Evolutionary conservation across 1,139 yeast genomes (phyloP), one percentile per base, ranked within the genome.

Genomic region (Geotrichum klebahnii): DNA sequence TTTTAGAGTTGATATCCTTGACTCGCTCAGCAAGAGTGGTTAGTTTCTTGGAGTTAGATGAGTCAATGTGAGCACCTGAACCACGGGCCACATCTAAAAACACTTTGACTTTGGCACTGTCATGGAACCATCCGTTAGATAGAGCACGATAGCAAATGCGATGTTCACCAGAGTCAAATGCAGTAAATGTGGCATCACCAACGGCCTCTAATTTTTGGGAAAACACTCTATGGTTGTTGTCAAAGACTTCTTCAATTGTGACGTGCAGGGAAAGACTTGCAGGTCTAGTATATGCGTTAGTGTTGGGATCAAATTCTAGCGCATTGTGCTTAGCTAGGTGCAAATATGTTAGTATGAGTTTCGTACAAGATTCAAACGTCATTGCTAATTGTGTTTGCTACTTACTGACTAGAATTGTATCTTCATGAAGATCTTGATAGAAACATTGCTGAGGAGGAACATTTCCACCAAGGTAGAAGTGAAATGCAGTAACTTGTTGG

Each of bases 141-240:
- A 79, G 76, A 3, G 88, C 84, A 52, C 81, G 80, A 60, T 83
- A 73, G 67, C 94, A 84, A 44, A 84, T 75, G 59, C 78, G 71
- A 69, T 84, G 92, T 61, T 82, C 86, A 40, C 94, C 94, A 32
- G 80, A 72, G 45, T 80, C 88, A 44, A 80, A 70, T 1, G 90
- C 83, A 28, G 81, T 77, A 67, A 82, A 83, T 19, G 84, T 77
- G 66, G 83, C 82, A 56, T 80, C 82, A 33, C 88, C 86, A 24
- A 68, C 66, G 26, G 85, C 71, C 5, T 74, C 64, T 14, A 81
- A 79, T 61, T 76, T 77, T 65, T 82, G 88, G 61, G 80, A 78
- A 41, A 81, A 81, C 41, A 84, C 85, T 51, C 85, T 76, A 61
- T 82, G 86, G 61, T 81, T 74, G 59, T 76, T 74, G 66, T 82